Evolutionary conservation across 306 rosid genomes (phyloP).

Genomic region (Cucumis melo): DNA sequence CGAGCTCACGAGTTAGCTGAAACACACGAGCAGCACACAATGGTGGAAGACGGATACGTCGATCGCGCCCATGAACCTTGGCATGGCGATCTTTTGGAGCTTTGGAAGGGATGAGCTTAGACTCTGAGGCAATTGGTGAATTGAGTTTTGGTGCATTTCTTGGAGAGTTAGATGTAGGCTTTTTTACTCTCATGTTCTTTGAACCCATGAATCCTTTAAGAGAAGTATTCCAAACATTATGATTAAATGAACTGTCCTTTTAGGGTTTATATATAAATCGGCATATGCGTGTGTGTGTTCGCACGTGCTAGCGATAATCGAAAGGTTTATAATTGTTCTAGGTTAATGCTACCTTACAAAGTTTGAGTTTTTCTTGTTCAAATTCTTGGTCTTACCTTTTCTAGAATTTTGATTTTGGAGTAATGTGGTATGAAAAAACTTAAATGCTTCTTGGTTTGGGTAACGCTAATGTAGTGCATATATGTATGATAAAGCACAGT

Average conservation of each 20-base stretch:
- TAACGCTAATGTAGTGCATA: neutral
- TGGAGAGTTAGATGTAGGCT: neutral
- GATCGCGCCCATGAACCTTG: constrained; percentile 21
- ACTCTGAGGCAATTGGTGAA: neutral
- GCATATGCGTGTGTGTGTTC: neutral
- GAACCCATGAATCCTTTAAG: neutral
- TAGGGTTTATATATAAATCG: constrained; percentile 7
- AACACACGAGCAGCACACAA: constrained; percentile 29
- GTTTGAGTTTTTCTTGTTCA: neutral
- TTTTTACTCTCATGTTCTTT: constrained; percentile 4
- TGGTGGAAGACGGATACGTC: constrained; percentile 25
- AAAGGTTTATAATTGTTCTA: neutral
- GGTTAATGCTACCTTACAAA: neutral
- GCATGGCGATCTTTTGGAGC: constrained; percentile 11
- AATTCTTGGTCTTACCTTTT: neutral
- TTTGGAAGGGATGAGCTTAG: neutral
- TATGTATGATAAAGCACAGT: neutral
- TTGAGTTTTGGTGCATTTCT: neutral
- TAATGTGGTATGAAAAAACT: neutral
- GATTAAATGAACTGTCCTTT: neutral
- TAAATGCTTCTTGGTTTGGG: neutral
- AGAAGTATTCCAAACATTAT: neutral
- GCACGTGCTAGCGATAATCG: neutral
- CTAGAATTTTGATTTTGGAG: neutral
- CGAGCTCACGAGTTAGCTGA: constrained; percentile 37